Evolutionary conservation across 257 asterid genomes (phyloP), one percentile per base, ranked within the genome.

Genomic region (Solanum stenotomum): DNA sequence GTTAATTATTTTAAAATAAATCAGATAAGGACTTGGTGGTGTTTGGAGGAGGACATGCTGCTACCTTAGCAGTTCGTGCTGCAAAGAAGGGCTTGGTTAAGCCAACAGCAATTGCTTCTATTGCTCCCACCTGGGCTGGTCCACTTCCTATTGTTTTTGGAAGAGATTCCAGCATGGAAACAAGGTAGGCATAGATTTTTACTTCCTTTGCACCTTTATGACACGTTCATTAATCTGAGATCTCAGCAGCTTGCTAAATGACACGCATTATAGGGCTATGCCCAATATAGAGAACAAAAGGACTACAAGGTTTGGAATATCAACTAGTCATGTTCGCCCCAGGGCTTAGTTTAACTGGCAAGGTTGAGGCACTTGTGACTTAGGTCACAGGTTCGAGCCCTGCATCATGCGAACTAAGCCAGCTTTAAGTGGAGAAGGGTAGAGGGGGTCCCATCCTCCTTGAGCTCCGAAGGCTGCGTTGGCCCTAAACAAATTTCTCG

Each of bases 51-150:
- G 99, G 99, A 82, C 99, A 96, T 93, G 99, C 98, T 90, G 99
- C 99, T 87, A 97, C 99, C 6, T 84, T 97, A 29, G 98, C 96
- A 9, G 94, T 95, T 83, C 96, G 96, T 88, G 99, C 99, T 83
- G 88, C 98, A 59, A 93, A 92, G 89, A 95, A 94, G 71, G 98
- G 96, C 75, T 91, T 87, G 85, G 89, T 97, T 88, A 94, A 92
- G 91, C 99, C 99, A 83, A 91, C 91, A 83, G 98, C 95, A 86
- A 93, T 97, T 90, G 99, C 98, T 89, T 97, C 98, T 82, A 91
- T 97, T 90, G 98, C 99, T 35, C 99, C 99, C 65, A 96, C 99
- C 84, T 97, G 99, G 99, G 97, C 98, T 20, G 99, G 98, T 44
- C 99, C 98, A 84, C 98, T 97, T 89, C 98, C 98, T 38, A 95